A percentile compares a stretch with the other conserved stretches of the same genome.
These are phyloP conservation scores for Gardenia jasminoides DNA, from an alignment of 257 asterid species.

Conservation along the genomic window DNA sequence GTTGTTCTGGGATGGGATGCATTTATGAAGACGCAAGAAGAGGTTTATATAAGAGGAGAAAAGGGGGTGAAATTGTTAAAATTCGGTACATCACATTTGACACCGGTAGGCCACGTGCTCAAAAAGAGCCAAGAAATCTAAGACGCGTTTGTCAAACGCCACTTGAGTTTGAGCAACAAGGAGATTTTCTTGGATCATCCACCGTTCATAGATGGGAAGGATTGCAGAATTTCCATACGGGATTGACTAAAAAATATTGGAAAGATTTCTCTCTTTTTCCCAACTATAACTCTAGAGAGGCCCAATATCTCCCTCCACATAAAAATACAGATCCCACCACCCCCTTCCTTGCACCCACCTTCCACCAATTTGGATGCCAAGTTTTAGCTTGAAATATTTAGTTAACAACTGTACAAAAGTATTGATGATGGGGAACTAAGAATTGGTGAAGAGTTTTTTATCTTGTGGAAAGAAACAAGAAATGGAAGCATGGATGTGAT, in stretches of 20 bases:
- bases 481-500: background rate
- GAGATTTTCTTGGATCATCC: background rate
- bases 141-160: constrained; percentile 10
- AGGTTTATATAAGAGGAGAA: constrained; percentile 12
- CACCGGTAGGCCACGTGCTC: constrained; percentile 17
- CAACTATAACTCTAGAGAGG: background rate
- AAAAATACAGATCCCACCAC: background rate
- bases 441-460: background rate
- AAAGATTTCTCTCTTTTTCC: background rate
- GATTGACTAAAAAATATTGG: background rate
- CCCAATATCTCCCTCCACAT: constrained; percentile 5
- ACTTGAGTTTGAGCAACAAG: background rate
- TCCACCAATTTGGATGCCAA: background rate
- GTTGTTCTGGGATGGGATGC: background rate
- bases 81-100: too few species aligned
- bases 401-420: background rate
- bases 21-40: constrained; percentile 3
- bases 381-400: background rate
- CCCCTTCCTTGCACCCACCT: background rate
- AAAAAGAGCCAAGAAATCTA: background rate
- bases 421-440: background rate
- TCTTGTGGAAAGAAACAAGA: background rate
- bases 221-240: background rate
- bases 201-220: background rate
- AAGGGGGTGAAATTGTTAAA: background rate